These are phyloP conservation scores for Clarireedia paspali DNA, from an alignment of 2,329 filamentous ascomycete species.

Conservation along the genomic window DNA sequence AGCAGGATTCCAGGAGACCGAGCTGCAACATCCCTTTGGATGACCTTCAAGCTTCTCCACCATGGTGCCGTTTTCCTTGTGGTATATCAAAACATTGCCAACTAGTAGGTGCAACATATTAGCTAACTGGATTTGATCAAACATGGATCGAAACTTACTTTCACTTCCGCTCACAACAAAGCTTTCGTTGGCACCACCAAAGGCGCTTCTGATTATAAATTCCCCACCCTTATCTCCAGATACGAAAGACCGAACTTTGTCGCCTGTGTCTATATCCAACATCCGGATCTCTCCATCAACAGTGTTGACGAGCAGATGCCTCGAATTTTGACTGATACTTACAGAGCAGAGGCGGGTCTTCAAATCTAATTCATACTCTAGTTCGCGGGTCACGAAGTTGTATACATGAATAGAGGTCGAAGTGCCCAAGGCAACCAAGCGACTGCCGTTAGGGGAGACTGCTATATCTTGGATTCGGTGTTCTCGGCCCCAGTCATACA, in stretches of 20 bases:
- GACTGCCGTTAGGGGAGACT: conserved; percentile 72
- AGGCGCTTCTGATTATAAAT: conserved; percentile 72
- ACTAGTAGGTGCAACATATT: conserved; percentile 33
- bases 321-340: conserved; percentile 73
- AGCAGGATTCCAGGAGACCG: conserved; percentile 80
- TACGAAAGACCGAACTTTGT: conserved; percentile 61
- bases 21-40: conserved; percentile 68
- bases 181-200: conserved; percentile 86
- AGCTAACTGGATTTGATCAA: not conserved
- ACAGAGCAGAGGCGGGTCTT: conserved; percentile 69
- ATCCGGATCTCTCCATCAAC: conserved; percentile 69
- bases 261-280: conserved; percentile 66
- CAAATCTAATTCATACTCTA: conserved; percentile 66
- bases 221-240: conserved; percentile 66
- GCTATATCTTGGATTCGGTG: conserved; percentile 78
- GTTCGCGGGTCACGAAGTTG: conserved; percentile 65
- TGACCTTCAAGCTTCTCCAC: conserved; percentile 76
- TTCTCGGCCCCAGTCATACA: conserved; percentile 59
- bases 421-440: conserved; percentile 71
- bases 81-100: conserved; percentile 77
- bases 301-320: conserved; percentile 74
- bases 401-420: conserved; percentile 70
- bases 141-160: conserved; percentile 45
- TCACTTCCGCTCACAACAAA: conserved; percentile 91
- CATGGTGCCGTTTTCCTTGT: conserved; percentile 69